Evolutionary conservation across 257 asterid genomes (phyloP).

Genomic region (Lycium ferocissimum): DNA sequence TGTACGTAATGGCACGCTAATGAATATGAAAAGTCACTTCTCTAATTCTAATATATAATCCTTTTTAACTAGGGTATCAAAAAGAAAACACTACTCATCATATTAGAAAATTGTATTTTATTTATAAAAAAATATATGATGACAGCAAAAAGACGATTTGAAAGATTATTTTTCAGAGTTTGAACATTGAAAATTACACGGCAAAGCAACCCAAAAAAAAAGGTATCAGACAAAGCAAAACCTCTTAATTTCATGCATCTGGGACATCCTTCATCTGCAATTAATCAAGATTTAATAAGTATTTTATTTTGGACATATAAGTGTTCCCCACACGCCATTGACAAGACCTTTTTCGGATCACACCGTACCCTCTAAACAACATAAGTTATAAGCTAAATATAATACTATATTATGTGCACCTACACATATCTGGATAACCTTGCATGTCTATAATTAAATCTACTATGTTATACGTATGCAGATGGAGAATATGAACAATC

Average conservation of each 20-base stretch:
- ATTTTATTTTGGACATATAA: not conserved
- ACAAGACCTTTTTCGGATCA: not conserved
- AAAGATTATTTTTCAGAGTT: not conserved
- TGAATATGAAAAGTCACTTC: not conserved
- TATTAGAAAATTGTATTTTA: not conserved
- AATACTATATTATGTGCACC: not conserved
- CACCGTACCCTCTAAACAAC: not conserved
- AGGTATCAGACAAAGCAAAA: not conserved
- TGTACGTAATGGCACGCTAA: not conserved
- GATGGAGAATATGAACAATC: not conserved
- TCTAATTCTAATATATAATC: not conserved
- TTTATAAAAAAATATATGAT: not conserved
- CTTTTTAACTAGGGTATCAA: not conserved
- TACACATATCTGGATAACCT: not conserved
- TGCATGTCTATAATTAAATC: not conserved
- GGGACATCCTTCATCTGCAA: slow-evolving; percentile 8
- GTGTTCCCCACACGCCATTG: not conserved
- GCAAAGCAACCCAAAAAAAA: slow-evolving; percentile 28
- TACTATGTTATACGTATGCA: not conserved
- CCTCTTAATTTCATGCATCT: not conserved
- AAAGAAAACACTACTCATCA: not conserved
- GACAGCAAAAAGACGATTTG: not conserved
- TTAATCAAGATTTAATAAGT: not conserved
- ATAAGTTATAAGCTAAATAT: slow-evolving; percentile 19
- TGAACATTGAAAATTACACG: slow-evolving; percentile 43